Conservation (phyloP, 306 rosid species). For the Quercus wislizeni region DNA sequence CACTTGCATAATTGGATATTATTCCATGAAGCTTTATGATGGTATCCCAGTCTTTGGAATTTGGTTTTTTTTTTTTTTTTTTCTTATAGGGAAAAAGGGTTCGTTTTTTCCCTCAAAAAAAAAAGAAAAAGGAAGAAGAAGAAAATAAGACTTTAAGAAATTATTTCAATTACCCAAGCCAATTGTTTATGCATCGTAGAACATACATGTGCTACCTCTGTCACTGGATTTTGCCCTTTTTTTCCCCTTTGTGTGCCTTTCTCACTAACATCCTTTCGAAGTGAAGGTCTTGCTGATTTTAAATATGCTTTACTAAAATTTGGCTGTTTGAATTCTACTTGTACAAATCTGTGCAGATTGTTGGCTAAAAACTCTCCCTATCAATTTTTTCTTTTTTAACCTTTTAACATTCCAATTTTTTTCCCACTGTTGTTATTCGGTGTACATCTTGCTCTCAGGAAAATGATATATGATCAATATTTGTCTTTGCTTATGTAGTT, state of each 20-base stretch:
- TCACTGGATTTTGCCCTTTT: constrained; percentile 7
- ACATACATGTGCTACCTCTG: constrained; percentile 7
- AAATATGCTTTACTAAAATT: not conserved
- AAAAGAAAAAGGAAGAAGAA: not conserved
- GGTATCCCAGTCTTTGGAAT: not conserved
- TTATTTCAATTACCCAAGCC: not conserved
- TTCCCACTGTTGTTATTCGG: not conserved
- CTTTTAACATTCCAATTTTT: not conserved
- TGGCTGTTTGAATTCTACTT: constrained; percentile 1
- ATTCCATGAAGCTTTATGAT: not conserved
- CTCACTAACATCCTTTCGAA: not conserved
- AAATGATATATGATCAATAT: not conserved
- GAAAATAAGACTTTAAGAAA: not conserved
- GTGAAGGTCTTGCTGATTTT: not conserved
- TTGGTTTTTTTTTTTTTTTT: not conserved
- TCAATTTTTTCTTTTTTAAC: not conserved
- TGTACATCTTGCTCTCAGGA: not conserved
- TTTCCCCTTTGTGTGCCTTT: not conserved
- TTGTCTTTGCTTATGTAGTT: not conserved
- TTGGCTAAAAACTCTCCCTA: too few species aligned
- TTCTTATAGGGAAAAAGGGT: not conserved
- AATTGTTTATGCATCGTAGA: not conserved
- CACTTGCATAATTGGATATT: not conserved
- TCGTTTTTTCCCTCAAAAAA: not conserved
- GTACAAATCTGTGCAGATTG: constrained; percentile 1